These are phyloP conservation scores for Linum trigynum DNA, from an alignment of 345 rosid species.

Conservation along the genomic window DNA sequence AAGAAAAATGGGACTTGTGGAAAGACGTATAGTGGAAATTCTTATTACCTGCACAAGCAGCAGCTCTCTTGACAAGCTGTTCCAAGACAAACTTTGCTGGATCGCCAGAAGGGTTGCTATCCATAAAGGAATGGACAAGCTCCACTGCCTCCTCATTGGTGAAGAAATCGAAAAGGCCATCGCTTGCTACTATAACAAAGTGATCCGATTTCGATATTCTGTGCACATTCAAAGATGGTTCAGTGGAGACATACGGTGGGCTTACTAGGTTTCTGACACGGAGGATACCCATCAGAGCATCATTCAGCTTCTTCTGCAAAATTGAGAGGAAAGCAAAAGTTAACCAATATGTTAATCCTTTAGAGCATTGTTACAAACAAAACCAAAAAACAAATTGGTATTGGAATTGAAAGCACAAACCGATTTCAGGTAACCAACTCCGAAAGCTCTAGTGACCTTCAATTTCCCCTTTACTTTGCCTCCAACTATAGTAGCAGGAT, in stretches of 20 bases:
- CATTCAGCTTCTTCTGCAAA: constrained; percentile 64
- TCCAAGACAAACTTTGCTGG: constrained; percentile 85
- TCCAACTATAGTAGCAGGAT: constrained; percentile 46
- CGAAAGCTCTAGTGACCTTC: constrained; percentile 88
- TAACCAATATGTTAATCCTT: not conserved
- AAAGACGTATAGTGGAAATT: not conserved
- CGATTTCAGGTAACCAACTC: constrained; percentile 94
- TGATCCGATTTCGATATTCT: constrained; percentile 62
- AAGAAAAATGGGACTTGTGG: too few relatives aligned
- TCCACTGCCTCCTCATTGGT: constrained; percentile 73
- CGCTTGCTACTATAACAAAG: constrained; percentile 86
- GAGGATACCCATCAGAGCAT: constrained; percentile 93
- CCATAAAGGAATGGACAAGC: constrained; percentile 52
- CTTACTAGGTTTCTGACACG: constrained; percentile 76
- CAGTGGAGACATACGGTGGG: constrained; percentile 80
- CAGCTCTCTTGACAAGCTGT: constrained; percentile 74
- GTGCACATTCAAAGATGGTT: constrained; percentile 71
- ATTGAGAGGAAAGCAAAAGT: not conserved
- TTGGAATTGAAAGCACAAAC: constrained; percentile 17
- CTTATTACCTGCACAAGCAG: constrained; percentile 68
- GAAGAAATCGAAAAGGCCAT: constrained; percentile 89
- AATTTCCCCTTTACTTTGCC: constrained; percentile 92
- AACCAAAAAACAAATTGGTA: too few relatives aligned
- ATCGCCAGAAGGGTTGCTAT: constrained; percentile 59
- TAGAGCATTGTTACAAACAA: not conserved